Conservation (phyloP, 371 early-diverging fungal genomes). For the Mortierella sp. region DNA sequence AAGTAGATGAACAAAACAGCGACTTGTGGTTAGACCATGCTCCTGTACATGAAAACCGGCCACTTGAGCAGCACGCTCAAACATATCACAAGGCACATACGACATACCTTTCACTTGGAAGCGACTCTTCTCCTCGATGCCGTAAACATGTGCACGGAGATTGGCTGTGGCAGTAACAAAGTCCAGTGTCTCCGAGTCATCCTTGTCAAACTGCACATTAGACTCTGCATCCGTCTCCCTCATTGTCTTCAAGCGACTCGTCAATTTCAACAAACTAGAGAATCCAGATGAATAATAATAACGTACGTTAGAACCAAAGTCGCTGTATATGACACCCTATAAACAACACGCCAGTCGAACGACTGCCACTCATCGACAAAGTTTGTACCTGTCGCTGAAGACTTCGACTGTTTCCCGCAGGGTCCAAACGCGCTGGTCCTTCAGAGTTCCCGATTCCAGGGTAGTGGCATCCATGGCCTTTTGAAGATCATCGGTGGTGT, state of each 20-base stretch:
- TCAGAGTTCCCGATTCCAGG: conserved; percentile 37
- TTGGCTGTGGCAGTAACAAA: conserved; percentile 96
- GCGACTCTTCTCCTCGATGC: conserved; percentile 81
- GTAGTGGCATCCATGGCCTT: conserved; percentile 23
- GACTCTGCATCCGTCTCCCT: conserved; percentile 62
- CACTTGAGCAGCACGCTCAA: no score
- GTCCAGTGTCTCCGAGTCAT: conserved; percentile 88
- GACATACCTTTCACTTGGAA: conserved; percentile 89
- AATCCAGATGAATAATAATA: neutral
- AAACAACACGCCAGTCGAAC: neutral
- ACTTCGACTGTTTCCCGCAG: conserved; percentile 67
- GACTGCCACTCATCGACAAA: neutral
- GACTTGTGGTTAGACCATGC: neutral
- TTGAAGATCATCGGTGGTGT: conserved; percentile 6
- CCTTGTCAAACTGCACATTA: conserved; percentile 90
- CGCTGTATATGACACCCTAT: neutral
- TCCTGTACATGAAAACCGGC: neutral
- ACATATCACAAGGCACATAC: no score
- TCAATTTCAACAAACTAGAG: conserved; percentile 60
- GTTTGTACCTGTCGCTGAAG: conserved; percentile 67
- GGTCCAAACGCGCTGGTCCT: conserved; percentile 81
- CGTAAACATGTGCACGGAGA: conserved; percentile 86
- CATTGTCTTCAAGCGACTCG: conserved; percentile 58
- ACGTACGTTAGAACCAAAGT: neutral
- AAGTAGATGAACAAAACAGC: conserved; percentile 11